These are phyloP conservation scores for Thamnidium elegans DNA, from an alignment of 192 early-diverging fungal species.

Conservation along the genomic window DNA sequence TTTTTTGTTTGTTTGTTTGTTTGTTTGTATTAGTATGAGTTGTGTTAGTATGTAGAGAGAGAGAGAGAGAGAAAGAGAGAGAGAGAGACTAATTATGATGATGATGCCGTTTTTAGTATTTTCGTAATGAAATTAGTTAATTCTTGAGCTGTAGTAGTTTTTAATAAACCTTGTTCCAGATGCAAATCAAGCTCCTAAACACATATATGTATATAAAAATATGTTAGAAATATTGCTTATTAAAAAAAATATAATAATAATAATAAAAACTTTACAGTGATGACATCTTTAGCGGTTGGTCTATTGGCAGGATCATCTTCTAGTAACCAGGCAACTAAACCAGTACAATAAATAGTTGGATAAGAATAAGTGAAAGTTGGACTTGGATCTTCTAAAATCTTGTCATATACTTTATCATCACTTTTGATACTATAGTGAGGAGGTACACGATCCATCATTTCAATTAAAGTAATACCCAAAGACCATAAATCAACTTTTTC, in stretches of 20 bases:
- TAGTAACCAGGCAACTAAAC: conserved; percentile 37
- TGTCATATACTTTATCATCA: conserved; percentile 25
- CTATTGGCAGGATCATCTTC: conserved; percentile 25
- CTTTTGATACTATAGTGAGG: conserved; percentile 34
- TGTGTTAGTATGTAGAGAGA: background rate
- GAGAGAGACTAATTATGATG: background rate
- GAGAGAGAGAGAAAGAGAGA: background rate
- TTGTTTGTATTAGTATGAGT: no score
- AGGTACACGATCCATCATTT: conserved; percentile 47
- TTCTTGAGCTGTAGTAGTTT: conserved; percentile 20
- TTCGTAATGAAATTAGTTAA: conserved; percentile 24
- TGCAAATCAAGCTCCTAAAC: conserved; percentile 33
- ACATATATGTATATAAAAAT: background rate
- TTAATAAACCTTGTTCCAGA: conserved; percentile 27
- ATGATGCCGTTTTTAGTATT: background rate
- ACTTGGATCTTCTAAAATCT: conserved; percentile 25
- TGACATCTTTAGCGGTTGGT: conserved; percentile 31
- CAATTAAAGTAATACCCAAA: conserved; percentile 40
- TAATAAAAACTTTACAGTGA: conserved; percentile 14
- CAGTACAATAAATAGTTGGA: conserved; percentile 29
- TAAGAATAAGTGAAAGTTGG: conserved; percentile 38
- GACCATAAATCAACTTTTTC: conserved; percentile 41
- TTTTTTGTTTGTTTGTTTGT: no score
- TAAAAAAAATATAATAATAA: no score
- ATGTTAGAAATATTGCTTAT: no score